Evolutionary conservation across 208 protist species (phyloP).

Genomic region (Leishmania aethiopica): DNA sequence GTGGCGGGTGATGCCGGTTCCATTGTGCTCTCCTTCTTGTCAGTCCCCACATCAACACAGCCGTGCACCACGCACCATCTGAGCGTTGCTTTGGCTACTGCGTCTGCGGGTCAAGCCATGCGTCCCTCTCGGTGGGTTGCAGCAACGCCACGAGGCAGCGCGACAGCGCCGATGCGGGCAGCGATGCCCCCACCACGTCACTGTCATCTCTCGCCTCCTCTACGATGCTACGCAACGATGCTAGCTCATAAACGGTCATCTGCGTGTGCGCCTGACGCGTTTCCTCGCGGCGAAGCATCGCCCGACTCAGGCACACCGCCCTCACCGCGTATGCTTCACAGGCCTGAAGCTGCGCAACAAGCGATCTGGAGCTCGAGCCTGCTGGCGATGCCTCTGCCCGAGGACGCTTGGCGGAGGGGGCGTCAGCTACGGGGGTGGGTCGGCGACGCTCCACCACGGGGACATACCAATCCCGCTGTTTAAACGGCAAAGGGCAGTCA

Average conservation of each 20-base stretch:
- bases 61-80: neutral
- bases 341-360: slow-evolving; percentile 4
- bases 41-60: neutral
- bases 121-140: neutral
- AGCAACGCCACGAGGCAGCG: neutral
- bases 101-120: neutral
- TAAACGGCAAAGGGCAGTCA: slow-evolving; percentile 87
- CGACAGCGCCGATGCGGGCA: neutral
- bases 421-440: neutral
- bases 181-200: neutral
- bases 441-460: slow-evolving; percentile 39
- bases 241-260: slow-evolving; percentile 62
- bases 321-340: slow-evolving; percentile 22
- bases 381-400: neutral
- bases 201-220: slow-evolving; percentile 7
- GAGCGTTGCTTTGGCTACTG: neutral
- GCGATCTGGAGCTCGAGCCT: neutral
- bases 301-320: slow-evolving; percentile 31
- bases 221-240: slow-evolving; percentile 33
- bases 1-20: neutral
- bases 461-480: slow-evolving; percentile 73
- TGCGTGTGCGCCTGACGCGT: slow-evolving; percentile 53
- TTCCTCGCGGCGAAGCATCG: slow-evolving; percentile 53
- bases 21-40: neutral
- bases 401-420: neutral